These are phyloP conservation scores for Ministeria vibrans DNA, from an alignment of 78 protist genomes.

Conservation along the genomic window DNA sequence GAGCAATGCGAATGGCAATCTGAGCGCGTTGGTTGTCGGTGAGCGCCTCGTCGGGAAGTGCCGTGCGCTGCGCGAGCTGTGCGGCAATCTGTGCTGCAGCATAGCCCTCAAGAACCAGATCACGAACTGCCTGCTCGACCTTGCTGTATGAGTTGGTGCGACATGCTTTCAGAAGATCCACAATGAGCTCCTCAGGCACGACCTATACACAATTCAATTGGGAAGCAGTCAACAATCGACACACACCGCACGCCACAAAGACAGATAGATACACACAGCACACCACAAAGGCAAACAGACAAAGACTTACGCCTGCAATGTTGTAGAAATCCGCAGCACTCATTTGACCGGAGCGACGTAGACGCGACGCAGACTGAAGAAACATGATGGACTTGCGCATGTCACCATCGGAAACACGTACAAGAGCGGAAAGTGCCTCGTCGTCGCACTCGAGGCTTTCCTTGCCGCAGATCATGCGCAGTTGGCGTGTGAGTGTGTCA, in stretches of 20 bases:
- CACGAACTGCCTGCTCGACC: neutral
- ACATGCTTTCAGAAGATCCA: neutral
- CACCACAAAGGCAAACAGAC: no score
- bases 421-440: conserved; percentile 22
- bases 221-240: no score
- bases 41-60: no score
- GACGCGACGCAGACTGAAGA: conserved; percentile 71
- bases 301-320: conserved; percentile 56
- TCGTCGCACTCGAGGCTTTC: conserved; percentile 40
- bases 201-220: no score
- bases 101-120: neutral
- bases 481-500: conserved; percentile 38
- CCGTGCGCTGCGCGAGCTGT: no score
- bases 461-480: conserved; percentile 40
- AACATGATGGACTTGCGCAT: conserved; percentile 79
- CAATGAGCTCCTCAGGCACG: no score
- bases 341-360: conserved; percentile 17
- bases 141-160: neutral
- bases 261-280: no score
- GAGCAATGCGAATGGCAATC: no score
- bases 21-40: no score
- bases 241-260: no score
- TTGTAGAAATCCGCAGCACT: conserved; percentile 15
- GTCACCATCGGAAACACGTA: conserved; percentile 75
- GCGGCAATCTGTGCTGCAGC: neutral